Evolutionary conservation across 179 eudicot genomes (phyloP), one percentile per base, ranked within the genome.

Genomic region (Beta macrorhiza): DNA sequence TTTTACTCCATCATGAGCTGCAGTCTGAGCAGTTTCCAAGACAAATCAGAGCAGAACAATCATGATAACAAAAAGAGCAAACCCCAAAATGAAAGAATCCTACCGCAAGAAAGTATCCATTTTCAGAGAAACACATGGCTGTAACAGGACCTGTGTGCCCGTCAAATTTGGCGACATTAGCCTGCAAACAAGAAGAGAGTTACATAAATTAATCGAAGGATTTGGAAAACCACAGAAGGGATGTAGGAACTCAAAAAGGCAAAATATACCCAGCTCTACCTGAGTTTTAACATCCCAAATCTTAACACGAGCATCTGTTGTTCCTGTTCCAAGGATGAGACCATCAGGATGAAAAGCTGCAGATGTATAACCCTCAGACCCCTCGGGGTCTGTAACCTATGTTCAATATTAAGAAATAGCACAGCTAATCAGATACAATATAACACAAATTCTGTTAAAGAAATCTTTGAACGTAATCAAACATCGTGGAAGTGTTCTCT

Each of bases 281-380:
- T 95, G 99, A 84, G 90, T 88, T 86, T 96, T 96, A 32, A 96
- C 99, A 84, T 96, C 99, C 99, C 98, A 96, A 85, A 96, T 93
- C 85, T 91, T 94, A 64, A 89, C 97, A 82, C 90, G 65, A 78
- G 94, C 78, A 78, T 89, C 96, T 61, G 97, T 88, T 16, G 99
- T 96, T 82, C 99, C 99, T 44, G 98, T 92, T 83, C 99, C 98
- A 57, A 96, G 91, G 85, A 96, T 96, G 81, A 91, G 99, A 85
- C 99, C 99, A 88, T 96, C 98, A 7, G 99, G 99, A 81, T 94
- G 99, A 83, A 96, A 96, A 82, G 98, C 91, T 44, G 99, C 98
- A 85, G 99, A 93, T 32, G 99, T 90, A 84, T 94, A 96, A 70
- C 98, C 98, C 75, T 89, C 95, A 19, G 93, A 83, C 42, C 81